Evolutionary conservation across 2,329 filamentous ascomycete genomes (phyloP).

Genomic region (Fusarium torreyae): DNA sequence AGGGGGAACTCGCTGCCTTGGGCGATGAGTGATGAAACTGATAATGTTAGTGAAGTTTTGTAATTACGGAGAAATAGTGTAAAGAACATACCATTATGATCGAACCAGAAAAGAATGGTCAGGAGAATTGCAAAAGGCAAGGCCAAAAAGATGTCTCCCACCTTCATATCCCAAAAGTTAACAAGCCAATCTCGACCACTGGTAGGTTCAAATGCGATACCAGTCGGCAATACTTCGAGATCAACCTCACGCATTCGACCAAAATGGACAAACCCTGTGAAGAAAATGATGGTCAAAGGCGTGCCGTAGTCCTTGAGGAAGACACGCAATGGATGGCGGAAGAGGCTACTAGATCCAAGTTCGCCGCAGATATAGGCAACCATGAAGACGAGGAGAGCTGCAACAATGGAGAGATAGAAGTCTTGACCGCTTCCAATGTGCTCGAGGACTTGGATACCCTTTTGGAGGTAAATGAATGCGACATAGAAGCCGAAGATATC

Average conservation of each 20-base stretch:
- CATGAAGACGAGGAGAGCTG: conserved; percentile 83
- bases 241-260: conserved; percentile 82
- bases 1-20: conserved; percentile 88
- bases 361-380: conserved; percentile 81
- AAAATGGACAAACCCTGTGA: conserved; percentile 90
- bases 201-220: conserved; percentile 84
- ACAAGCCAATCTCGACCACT: conserved; percentile 82
- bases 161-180: conserved; percentile 82
- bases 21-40: conserved; percentile 83
- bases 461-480: conserved; percentile 91
- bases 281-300: conserved; percentile 86
- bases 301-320: conserved; percentile 94
- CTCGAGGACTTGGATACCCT: conserved; percentile 88
- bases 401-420: conserved; percentile 84
- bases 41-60: conserved; percentile 9
- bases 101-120: conserved; percentile 90
- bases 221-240: conserved; percentile 81
- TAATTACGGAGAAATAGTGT: not conserved
- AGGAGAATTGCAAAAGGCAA: conserved; percentile 89
- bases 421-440: conserved; percentile 77
- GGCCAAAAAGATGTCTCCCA: conserved; percentile 83
- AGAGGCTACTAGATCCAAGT: conserved; percentile 79
- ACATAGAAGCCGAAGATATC: conserved; percentile 97
- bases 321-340: conserved; percentile 81
- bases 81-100: conserved; percentile 79